Conservation (phyloP, 129 eudicot species). For the Arctium minus region DNA sequence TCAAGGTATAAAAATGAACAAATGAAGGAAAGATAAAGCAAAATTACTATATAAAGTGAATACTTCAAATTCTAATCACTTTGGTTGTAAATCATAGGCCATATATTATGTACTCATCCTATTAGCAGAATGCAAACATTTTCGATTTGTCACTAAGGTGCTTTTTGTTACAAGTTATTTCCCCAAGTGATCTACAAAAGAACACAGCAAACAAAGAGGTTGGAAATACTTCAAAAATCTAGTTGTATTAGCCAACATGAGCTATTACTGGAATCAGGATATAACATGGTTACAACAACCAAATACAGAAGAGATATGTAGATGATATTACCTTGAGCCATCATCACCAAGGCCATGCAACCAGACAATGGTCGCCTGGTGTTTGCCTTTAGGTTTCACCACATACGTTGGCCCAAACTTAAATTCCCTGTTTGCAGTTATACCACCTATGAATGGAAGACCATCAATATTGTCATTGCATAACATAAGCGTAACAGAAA, state of each 20-base stretch:
- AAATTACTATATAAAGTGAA: no score
- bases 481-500: not conserved
- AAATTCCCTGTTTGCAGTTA: constrained; percentile 38
- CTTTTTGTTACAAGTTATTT: not conserved
- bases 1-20: no score
- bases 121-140: not conserved
- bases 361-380: constrained; percentile 77
- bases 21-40: not conserved
- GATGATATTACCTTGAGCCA: constrained; percentile 50
- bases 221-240: not conserved
- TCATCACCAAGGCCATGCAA: constrained; percentile 86
- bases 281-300: not conserved
- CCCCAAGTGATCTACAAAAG: not conserved
- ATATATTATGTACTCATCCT: not conserved
- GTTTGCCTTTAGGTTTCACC: constrained; percentile 72
- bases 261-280: not conserved
- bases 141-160: not conserved
- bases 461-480: not conserved
- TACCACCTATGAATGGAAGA: constrained; percentile 37
- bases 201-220: not conserved
- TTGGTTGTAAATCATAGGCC: not conserved
- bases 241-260: not conserved
- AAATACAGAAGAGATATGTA: not conserved
- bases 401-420: constrained; percentile 66
- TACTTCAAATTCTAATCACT: not conserved